Conservation (phyloP, 257 asterid species). For the Catharanthus roseus region DNA sequence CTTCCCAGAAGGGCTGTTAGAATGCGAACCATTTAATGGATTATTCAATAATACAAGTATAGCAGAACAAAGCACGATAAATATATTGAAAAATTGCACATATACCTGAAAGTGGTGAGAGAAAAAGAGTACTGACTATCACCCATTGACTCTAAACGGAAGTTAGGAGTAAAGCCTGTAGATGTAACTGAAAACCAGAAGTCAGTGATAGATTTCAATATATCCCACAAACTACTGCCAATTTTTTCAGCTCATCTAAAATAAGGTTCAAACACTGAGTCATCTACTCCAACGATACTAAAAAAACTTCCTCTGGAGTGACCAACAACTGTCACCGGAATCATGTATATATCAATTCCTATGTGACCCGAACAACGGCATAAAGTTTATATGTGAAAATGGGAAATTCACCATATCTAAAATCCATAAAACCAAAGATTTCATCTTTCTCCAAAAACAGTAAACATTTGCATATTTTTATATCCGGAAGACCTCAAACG, state of each 20-base stretch:
- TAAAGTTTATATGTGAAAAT: background rate
- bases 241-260: background rate
- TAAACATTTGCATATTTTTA: background rate
- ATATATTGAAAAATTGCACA: background rate
- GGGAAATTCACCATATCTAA: background rate
- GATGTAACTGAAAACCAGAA: background rate
- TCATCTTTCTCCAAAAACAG: background rate
- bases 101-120: slow-evolving; percentile 95
- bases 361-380: background rate
- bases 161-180: slow-evolving; percentile 11
- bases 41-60: background rate
- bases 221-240: background rate
- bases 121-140: slow-evolving; percentile 99
- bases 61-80: background rate
- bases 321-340: background rate
- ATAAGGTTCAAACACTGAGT: background rate
- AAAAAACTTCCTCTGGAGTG: background rate
- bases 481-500: background rate
- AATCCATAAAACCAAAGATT: background rate
- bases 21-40: slow-evolving; percentile 2
- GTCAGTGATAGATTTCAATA: background rate
- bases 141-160: slow-evolving; percentile 47
- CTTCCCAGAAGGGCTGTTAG: slow-evolving; percentile 89
- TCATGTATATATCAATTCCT: background rate
- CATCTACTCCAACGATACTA: background rate